Evolutionary conservation across 208 protist genomes (phyloP).

Genomic region (Crithidia expoeki): DNA sequence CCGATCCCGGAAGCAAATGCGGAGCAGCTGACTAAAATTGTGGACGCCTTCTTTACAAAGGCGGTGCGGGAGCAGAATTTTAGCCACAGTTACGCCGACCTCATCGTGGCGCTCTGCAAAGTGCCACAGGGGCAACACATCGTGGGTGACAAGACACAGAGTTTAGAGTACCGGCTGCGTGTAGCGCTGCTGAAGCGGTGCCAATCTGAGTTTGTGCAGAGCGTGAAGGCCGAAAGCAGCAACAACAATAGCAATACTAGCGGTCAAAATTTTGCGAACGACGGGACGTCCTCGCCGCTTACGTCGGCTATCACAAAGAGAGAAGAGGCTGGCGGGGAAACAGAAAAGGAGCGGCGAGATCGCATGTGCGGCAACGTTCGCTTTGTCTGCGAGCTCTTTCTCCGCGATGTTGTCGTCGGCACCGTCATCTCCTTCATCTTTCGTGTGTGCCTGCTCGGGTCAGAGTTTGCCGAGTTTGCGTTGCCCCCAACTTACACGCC

Average conservation of each 20-base stretch:
- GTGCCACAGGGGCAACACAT: slow-evolving; percentile 62
- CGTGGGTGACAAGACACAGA: slow-evolving; percentile 59
- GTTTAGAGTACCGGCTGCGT: slow-evolving; percentile 75
- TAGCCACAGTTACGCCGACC: slow-evolving; percentile 71
- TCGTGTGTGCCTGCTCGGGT: slow-evolving; percentile 51
- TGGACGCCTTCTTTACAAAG: slow-evolving; percentile 83
- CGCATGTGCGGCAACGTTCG: slow-evolving; percentile 72
- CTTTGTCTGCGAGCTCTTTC: slow-evolving; percentile 81
- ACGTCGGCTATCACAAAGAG: slow-evolving; percentile 5
- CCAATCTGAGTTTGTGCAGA: slow-evolving; percentile 64
- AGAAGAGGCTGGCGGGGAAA: slow-evolving; percentile 25
- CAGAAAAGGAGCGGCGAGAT: slow-evolving; percentile 61
- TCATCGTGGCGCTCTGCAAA: slow-evolving; percentile 71
- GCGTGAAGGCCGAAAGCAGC: slow-evolving; percentile 20
- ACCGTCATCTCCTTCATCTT: slow-evolving; percentile 71
- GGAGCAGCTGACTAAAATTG: slow-evolving; percentile 69
- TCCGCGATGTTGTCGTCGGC: slow-evolving; percentile 63
- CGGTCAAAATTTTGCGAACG: neutral
- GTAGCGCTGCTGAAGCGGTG: slow-evolving; percentile 70
- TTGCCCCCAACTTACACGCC: slow-evolving; percentile 68
- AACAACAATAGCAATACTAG: neutral
- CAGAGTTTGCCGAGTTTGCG: slow-evolving; percentile 42
- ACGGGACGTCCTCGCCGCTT: neutral
- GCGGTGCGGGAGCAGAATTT: slow-evolving; percentile 81
- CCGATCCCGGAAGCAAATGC: slow-evolving; percentile 82